These are phyloP conservation scores for Candida anglica DNA, from an alignment of 805 yeast species.

Conservation along the genomic window DNA sequence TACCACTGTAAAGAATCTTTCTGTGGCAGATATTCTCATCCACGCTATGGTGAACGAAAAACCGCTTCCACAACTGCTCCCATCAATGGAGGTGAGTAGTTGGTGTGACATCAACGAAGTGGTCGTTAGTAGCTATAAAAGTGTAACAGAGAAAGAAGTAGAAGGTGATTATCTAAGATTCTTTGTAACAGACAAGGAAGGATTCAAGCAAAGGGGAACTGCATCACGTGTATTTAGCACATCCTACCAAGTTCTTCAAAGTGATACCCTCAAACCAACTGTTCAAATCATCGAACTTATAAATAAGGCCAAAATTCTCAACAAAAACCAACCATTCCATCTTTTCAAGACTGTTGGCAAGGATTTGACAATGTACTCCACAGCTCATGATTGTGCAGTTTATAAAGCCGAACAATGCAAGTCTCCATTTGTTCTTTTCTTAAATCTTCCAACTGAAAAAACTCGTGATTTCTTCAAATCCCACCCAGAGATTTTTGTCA, in stretches of 20 bases:
- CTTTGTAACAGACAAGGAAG: conserved; percentile 18
- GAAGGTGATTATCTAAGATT: conserved; percentile 20
- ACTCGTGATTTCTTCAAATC: conserved; percentile 25
- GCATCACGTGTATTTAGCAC: conserved; percentile 10
- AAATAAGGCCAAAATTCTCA: conserved; percentile 67
- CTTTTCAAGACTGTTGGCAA: conserved; percentile 51
- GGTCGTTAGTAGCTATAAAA: conserved; percentile 42
- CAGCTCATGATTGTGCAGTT: conserved; percentile 61
- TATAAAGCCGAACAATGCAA: conserved; percentile 53
- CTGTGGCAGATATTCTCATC: conserved; percentile 78
- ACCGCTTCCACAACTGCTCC: conserved; percentile 61
- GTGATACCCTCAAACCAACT: conserved; percentile 8
- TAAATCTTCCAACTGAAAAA: conserved; percentile 50
- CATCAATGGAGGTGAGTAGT: conserved; percentile 60
- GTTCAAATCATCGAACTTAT: conserved; percentile 48
- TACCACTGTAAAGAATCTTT: conserved; percentile 38
- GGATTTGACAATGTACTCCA: conserved; percentile 46
- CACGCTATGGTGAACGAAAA: conserved; percentile 85
- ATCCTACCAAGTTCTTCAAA: conserved; percentile 22
- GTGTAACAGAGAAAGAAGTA: conserved; percentile 7
- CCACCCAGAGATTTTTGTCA: conserved; percentile 38
- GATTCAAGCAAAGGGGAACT: conserved; percentile 14
- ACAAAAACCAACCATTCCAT: conserved; percentile 83
- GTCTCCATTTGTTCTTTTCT: conserved; percentile 61
- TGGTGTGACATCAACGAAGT: conserved; percentile 65